A percentile compares a stretch with the other conserved stretches of the same genome.
phyloP scores from a whole-genome alignment of 495 filamentous ascomycete genomes.

The Neurospora cerealis region DNA sequence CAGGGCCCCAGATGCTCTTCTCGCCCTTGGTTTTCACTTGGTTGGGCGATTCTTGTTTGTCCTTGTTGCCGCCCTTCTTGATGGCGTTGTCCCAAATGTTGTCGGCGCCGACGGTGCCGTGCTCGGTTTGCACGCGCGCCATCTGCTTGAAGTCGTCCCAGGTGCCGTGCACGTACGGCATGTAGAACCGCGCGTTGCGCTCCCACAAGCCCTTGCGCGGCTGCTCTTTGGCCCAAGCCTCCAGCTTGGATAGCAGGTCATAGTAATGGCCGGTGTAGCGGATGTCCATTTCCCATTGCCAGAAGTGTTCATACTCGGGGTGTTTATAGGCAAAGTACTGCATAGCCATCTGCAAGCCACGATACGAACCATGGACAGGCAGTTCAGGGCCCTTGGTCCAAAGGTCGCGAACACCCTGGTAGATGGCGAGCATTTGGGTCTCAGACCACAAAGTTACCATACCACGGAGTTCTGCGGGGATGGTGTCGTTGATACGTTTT shows the following conservation, averaged over 20 bases:
- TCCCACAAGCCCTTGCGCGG: constrained; percentile 92
- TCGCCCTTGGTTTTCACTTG: constrained; percentile 35
- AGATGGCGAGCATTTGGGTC: constrained; percentile 79
- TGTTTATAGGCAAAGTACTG: constrained; percentile 86
- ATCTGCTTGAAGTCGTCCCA: constrained; percentile 93
- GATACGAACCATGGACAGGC: constrained; percentile 83
- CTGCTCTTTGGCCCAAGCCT: constrained; percentile 68
- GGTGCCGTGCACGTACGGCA: constrained; percentile 75
- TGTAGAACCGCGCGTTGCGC: constrained; percentile 81
- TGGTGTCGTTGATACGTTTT: constrained; percentile 49
- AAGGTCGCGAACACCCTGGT: constrained; percentile 69
- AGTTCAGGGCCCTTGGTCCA: constrained; percentile 53
- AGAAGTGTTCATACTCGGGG: constrained; percentile 89
- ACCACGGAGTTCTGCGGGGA: constrained; percentile 80
- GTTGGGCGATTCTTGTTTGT: constrained; percentile 15
- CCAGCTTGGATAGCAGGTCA: constrained; percentile 69
- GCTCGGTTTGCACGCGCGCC: constrained; percentile 82
- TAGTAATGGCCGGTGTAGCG: constrained; percentile 96
- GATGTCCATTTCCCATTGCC: constrained; percentile 99
- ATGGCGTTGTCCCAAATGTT: constrained; percentile 49
- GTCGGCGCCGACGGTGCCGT: constrained; percentile 61
- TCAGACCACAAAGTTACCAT: constrained; percentile 89
- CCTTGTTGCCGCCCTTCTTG: constrained; percentile 25
- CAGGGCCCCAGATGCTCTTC: constrained; percentile 77
- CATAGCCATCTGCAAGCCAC: constrained; percentile 84